phyloP scores from a whole-genome alignment of 345 rosid species.

The Bruguiera sexangula region DNA sequence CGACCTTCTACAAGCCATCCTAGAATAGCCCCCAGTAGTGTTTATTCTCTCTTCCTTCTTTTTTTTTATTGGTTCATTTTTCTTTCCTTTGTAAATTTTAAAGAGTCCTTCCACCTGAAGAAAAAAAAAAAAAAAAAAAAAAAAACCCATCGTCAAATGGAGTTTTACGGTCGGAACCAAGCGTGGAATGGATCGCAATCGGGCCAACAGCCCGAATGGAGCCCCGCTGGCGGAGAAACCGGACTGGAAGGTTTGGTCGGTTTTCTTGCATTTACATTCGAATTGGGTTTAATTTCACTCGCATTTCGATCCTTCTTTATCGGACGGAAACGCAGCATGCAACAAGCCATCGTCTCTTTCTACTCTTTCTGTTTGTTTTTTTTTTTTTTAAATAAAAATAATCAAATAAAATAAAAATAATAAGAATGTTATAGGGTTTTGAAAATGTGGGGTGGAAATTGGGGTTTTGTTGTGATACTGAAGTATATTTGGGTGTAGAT shows the following conservation, averaged over 20 bases:
- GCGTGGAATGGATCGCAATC: constrained; percentile 54
- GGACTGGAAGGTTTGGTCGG: constrained; percentile 20
- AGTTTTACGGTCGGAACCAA: constrained; percentile 65
- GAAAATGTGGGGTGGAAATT: not conserved
- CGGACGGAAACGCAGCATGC: not conserved
- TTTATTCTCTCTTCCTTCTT: not conserved
- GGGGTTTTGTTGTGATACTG: constrained; percentile 24
- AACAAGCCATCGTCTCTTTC: not conserved
- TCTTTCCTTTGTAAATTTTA: constrained; percentile 29
- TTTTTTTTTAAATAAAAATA: no score
- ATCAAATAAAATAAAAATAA: no score
- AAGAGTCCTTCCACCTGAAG: constrained; percentile 23
- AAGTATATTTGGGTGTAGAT: constrained; percentile 16
- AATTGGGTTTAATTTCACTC: constrained; percentile 7
- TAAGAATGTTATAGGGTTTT: constrained; percentile 13
- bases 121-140: not conserved
- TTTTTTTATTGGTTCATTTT: no score
- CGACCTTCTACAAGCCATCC: no score
- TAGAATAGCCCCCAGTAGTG: not conserved
- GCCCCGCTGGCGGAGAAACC: constrained; percentile 10
- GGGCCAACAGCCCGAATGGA: constrained; percentile 37
- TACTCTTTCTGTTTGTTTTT: not conserved
- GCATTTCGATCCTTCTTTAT: constrained; percentile 1
- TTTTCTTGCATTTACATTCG: not conserved
- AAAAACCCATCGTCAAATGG: constrained; percentile 39